Conservation (phyloP, 352 stramenopile genomes). For the Phytopythium ostracodes region DNA sequence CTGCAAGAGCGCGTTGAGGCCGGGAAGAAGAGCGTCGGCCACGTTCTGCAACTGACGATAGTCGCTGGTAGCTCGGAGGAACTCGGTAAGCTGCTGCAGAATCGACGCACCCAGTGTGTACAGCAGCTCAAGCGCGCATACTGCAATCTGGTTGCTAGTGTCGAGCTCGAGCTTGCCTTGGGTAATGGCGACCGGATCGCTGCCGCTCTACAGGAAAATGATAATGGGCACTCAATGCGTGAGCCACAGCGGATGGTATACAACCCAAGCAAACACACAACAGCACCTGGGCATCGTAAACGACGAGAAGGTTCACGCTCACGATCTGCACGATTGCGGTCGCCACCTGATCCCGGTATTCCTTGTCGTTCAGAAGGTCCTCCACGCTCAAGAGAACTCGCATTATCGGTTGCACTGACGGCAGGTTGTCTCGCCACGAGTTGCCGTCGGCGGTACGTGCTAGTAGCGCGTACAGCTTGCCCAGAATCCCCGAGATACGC, state of each 20-base stretch:
- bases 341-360: slow-evolving; percentile 8
- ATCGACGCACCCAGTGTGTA: neutral
- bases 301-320: slow-evolving; percentile 27
- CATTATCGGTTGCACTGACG: neutral
- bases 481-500: neutral
- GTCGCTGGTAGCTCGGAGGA: neutral
- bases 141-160: neutral
- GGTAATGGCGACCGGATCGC: neutral
- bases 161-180: neutral
- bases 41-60: slow-evolving; percentile 10
- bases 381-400: neutral
- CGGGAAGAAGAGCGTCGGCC: slow-evolving; percentile 31
- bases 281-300: slow-evolving; percentile 25
- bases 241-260: neutral
- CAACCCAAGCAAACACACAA: neutral
- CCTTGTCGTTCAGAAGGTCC: neutral
- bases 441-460: neutral
- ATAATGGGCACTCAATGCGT: neutral
- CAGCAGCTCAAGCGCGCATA: neutral
- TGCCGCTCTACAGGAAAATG: neutral
- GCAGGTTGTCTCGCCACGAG: neutral
- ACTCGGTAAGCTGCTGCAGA: neutral
- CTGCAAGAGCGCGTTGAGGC: slow-evolving; percentile 31
- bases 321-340: slow-evolving; percentile 20
- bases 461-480: neutral